Base-by-base conservation (phyloP, 495 filamentous ascomycete genomes). In the Pyrenopolyporus hunteri region DNA sequence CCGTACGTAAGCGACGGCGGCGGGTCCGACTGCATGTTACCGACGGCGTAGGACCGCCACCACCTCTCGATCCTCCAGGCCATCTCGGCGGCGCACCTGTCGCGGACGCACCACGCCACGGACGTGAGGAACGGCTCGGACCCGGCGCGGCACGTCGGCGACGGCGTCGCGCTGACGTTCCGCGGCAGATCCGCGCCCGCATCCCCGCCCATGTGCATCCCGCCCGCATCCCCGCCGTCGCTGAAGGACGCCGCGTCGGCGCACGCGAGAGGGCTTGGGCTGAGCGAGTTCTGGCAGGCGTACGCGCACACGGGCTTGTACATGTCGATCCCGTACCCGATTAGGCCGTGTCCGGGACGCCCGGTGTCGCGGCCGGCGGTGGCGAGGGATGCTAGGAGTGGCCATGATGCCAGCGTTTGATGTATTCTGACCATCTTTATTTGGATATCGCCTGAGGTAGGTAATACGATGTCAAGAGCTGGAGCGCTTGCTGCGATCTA, bases 61-160 rank as follows among this genome's bases (percentile, higher is more conserved):
- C 52, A 64, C 6, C 31, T 28, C 14, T 64, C 61, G 14, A 59
- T 45, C 14, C 28, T 32, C 17, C 54, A 59, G n/a, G 25, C 14
- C 10, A 16, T 29, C 11, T 19, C 16, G 14, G 22, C 26, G 20
- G 23, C 10, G 29, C 61, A 64, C 22, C 55, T 40, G 2, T 17
- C 11, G 6, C 42, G 28, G 10, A 64, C 50, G 35, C 61, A 64
- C 61, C 61, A 64, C 11, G 61, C 54, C n/a, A 64, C 23, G 5
- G 54, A 48, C 11, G 46, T 64, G 13, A 64, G 55, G 31, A 42
- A 64, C 1, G 54, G 47, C 20, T 39, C 28, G 42, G 36, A 49
- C 17, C 17, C 22, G 19, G 54, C 61, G 28, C 32, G 39, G 40
- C 61, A 64, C 17, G 46, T 50, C 22, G 46, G 14, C 14, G 46